A percentile compares a stretch with the other conserved stretches of the same genome.
phyloP scores from a whole-genome alignment of 768 basidiomycete species.

The Leccinellum albellum region DNA sequence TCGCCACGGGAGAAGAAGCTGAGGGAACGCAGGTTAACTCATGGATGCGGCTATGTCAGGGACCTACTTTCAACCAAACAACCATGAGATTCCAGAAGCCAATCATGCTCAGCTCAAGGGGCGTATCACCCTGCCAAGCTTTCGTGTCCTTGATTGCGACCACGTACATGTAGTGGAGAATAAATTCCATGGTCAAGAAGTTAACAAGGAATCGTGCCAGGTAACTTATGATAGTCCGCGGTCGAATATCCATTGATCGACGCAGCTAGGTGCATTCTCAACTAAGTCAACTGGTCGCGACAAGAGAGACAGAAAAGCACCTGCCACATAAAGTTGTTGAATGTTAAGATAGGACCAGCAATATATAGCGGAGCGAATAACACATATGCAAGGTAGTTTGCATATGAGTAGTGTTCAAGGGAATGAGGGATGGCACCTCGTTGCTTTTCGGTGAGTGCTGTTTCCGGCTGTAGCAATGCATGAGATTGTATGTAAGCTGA shows the following conservation, averaged over 20 bases:
- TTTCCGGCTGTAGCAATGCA: conserved; percentile 21
- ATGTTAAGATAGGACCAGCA: conserved; percentile 93
- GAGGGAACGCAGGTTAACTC: background rate
- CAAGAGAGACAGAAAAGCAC: conserved; percentile 37
- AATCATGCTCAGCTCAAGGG: conserved; percentile 83
- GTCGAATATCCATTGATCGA: conserved; percentile 47
- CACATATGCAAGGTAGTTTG: conserved; percentile 78
- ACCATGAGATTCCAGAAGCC: conserved; percentile 97
- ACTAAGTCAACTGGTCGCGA: background rate
- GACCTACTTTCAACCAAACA: conserved; percentile 89
- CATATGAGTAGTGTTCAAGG: conserved; percentile 56
- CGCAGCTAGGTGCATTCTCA: conserved; percentile 45
- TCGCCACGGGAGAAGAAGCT: conserved; percentile 94
- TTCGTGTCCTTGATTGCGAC: conserved; percentile 90
- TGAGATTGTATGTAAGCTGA: conserved; percentile 1
- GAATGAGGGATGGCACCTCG: conserved; percentile 56
- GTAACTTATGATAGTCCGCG: conserved; percentile 48
- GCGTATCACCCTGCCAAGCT: conserved; percentile 76
- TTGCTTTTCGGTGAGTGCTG: conserved; percentile 51
- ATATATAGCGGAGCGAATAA: conserved; percentile 94
- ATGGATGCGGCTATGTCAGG: background rate
- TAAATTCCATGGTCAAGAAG: conserved; percentile 82
- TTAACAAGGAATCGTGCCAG: conserved; percentile 65
- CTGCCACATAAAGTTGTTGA: conserved; percentile 95
- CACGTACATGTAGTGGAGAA: conserved; percentile 93